Evolutionary conservation across 176 grass and related monocot species (phyloP), one percentile per base, ranked within the genome.

Genomic region (Luzula sylvatica): DNA sequence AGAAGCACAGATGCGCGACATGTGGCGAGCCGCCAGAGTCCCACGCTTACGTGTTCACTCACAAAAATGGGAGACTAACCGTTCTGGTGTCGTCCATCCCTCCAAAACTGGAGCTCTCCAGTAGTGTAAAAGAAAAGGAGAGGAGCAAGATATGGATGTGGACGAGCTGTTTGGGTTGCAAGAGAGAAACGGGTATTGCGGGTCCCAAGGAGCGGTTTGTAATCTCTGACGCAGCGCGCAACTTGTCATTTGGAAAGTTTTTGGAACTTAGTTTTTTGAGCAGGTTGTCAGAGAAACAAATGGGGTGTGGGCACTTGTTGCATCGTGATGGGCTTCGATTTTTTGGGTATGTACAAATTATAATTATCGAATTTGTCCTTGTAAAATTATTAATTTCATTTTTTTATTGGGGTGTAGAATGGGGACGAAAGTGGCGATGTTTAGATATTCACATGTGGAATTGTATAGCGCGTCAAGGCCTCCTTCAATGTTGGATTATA

Each of bases 111-210:
- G 22, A 47, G 56, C 71, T 96, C 64, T 15, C 4, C 22, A 35
- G 7, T 35, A 7, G 5, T 9, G 5, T 9, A 35, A 15, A 32
- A 18, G 26, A 21, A 25, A 68, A 75, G 50, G 50, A 23, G 65
- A 75, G 79, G 67, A 77, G 78, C 65, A 82, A 52, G 72, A 89
- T 96, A 78, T 96, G 90, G 90, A 86, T 89, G 90, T 96, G 90
- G 90, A 96, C 80, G 24, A 74, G 77, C 53, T 96, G 90, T 55
- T 73, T 87, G 66, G 78, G 70, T 75, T 96, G 90, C 63, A 71
- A 75, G 58, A 72, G 26, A 70, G 72, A 82, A 47, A 60, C 21
- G 52, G 53, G 53, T 3, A 12, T 54, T 11, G 23, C 48, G 6
- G 25, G 40, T 43, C 69, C 77, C 45, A 78, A 66, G 26, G 65